These are phyloP conservation scores for Torulaspora globosa DNA, from an alignment of 1,139 yeast species.

Conservation along the genomic window DNA sequence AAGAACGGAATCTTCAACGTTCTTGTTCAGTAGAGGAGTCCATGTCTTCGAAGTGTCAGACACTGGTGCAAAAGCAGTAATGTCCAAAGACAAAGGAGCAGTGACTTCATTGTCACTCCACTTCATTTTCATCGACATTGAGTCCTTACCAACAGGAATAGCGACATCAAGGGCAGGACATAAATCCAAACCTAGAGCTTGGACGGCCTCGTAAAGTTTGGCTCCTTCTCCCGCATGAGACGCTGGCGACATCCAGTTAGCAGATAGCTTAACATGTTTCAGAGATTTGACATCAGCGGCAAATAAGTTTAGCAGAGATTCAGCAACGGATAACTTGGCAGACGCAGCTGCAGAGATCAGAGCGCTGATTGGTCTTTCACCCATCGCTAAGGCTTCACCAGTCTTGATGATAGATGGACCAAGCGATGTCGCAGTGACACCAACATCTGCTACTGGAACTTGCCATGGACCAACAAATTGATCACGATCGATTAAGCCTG, in stretches of 20 bases:
- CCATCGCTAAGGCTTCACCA: slow-evolving; percentile 98
- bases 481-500: slow-evolving; percentile 95
- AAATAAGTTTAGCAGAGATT: slow-evolving; percentile 78
- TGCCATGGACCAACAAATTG: slow-evolving; percentile 99
- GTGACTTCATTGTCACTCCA: slow-evolving; percentile 93
- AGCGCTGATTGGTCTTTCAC: slow-evolving; percentile 91
- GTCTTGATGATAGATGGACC: slow-evolving; percentile 61
- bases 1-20: slow-evolving; percentile 53
- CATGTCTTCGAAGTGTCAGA: slow-evolving; percentile 81
- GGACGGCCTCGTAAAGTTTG: slow-evolving; percentile 92
- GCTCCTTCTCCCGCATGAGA: slow-evolving; percentile 94
- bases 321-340: slow-evolving; percentile 97
- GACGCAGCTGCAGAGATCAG: slow-evolving; percentile 89
- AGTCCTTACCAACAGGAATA: slow-evolving; percentile 98
- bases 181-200: slow-evolving; percentile 89
- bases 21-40: slow-evolving; percentile 77
- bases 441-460: slow-evolving; percentile 98
- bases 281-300: slow-evolving; percentile 85
- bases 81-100: slow-evolving; percentile 87
- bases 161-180: slow-evolving; percentile 91
- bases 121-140: slow-evolving; percentile 99
- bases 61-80: slow-evolving; percentile 91
- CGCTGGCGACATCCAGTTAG: slow-evolving; percentile 99
- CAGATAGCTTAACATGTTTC: slow-evolving; percentile 78
- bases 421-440: slow-evolving; percentile 88